Percentiles rank a stretch among this genome's conserved stretches.
Evolutionary conservation across 306 rosid genomes (phyloP).

Genomic region (Begonia peltatifolia): DNA sequence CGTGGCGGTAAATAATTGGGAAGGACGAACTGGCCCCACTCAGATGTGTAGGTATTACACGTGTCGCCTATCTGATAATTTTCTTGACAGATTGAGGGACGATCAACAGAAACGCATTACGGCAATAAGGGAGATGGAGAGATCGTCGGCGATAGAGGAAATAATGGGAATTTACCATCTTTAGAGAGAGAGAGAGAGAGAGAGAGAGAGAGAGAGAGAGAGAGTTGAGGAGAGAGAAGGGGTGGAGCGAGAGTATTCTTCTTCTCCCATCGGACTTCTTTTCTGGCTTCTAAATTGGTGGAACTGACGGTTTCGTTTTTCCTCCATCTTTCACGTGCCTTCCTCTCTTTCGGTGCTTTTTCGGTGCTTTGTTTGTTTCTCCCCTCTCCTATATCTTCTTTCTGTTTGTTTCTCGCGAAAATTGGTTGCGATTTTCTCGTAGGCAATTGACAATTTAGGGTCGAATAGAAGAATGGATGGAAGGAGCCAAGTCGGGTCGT

Average conservation of each 20-base stretch:
- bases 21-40: neutral
- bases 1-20: neutral
- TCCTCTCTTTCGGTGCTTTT: neutral
- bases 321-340: constrained; percentile 4
- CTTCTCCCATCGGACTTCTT: neutral
- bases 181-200: constrained; percentile 1
- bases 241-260: too few relatives aligned
- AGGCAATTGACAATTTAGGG: neutral
- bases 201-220: too few relatives aligned
- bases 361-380: too few relatives aligned
- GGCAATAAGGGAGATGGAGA: neutral
- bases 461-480: constrained; percentile 6
- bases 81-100: constrained; percentile 1
- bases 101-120: neutral
- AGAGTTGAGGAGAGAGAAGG: too few relatives aligned
- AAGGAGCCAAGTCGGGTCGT: constrained; percentile 30
- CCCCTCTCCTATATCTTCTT: neutral
- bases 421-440: neutral
- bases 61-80: neutral
- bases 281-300: too few relatives aligned
- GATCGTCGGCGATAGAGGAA: neutral
- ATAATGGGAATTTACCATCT: neutral
- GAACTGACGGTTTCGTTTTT: neutral
- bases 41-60: neutral
- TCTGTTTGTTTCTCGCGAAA: neutral